Percentiles rank a stretch among this genome's conserved stretches.
Evolutionary conservation across 73 alveolate species (phyloP).

Genomic region (Paramecium tetraurelia): DNA sequence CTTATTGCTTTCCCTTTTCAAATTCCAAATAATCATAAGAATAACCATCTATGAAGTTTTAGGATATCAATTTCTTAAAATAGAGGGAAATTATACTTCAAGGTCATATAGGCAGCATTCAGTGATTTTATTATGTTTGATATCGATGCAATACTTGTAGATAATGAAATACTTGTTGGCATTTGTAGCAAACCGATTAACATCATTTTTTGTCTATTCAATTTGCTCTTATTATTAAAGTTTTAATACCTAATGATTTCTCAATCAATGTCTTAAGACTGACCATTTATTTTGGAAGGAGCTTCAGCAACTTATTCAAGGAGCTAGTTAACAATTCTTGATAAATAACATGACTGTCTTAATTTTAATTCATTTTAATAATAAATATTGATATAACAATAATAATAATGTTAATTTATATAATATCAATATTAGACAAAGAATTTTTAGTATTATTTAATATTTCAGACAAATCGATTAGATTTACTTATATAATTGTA

Average conservation of each 20-base stretch:
- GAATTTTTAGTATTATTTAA: too few relatives aligned
- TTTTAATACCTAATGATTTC: background rate
- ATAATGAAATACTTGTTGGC: constrained; percentile 85
- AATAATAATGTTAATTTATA: too few relatives aligned
- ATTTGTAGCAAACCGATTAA: constrained; percentile 47
- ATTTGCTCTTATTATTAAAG: background rate
- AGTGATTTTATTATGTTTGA: constrained; percentile 68
- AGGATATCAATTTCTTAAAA: constrained; percentile 71
- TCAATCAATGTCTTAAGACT: constrained; percentile 4
- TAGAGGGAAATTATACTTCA: constrained; percentile 38
- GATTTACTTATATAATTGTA: too few relatives aligned
- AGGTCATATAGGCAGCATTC: constrained; percentile 71
- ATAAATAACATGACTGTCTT: constrained; percentile 6
- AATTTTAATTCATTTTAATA: background rate
- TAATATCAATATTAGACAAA: too few relatives aligned
- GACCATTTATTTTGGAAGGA: background rate
- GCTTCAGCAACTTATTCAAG: background rate
- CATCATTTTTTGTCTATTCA: background rate
- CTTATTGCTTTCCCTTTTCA: background rate
- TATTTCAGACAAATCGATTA: too few relatives aligned
- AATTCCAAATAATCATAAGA: constrained; percentile 66
- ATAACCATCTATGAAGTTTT: constrained; percentile 81
- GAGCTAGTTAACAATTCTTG: background rate
- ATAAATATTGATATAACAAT: too few relatives aligned
- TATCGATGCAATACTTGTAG: constrained; percentile 74